Evolutionary conservation across 2,329 filamentous ascomycete genomes (phyloP), one percentile per base, ranked within the genome.

Genomic region (Aspergillus uvarum): DNA sequence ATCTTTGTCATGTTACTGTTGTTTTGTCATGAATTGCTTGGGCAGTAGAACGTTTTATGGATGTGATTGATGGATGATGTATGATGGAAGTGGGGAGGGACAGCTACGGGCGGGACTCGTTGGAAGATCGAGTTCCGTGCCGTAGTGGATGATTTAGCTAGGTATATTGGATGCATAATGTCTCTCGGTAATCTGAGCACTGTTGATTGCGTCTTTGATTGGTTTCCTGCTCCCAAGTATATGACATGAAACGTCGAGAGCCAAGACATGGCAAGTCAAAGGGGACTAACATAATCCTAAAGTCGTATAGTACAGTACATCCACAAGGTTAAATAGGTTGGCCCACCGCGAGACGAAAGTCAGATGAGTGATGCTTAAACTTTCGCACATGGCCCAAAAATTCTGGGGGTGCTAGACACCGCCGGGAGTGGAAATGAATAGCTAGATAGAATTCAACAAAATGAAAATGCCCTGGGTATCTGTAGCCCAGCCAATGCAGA

Each of bases 151-250:
- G 58, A 42, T 65, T 57, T 64, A 62, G 48, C 53, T 64, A 62
- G 48, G 50, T 65, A 60, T 62, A 54, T 60, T 58, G 64, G 60
- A 60, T 65, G 62, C 60, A 66, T 64, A 59, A 63, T 60, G 60
- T 56, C 59, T 65, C 59, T 67, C 60, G 65, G 59, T 63, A 60
- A 65, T 63, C 61, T 65, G 52, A 65, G 61, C 61, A 64, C 54
- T 51, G 35, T 58, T 62, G 44, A 53, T 62, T 44, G 42, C 35
- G 8, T 55, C 32, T 51, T 42, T 8, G 38, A 44, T n/a, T 44
- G 38, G 16, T 51, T 29, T 35, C 58, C 24, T 47, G 19, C 59
- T 51, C 16, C 24, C 47, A 24, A 32, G 52, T 38, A 50, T 51
- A 35, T 44, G 47, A 10, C 35, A 35, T 29, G n/a, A 10, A 16